These are phyloP conservation scores for Alternaria alternata DNA, from an alignment of 2,329 filamentous ascomycete species.

Conservation along the genomic window DNA sequence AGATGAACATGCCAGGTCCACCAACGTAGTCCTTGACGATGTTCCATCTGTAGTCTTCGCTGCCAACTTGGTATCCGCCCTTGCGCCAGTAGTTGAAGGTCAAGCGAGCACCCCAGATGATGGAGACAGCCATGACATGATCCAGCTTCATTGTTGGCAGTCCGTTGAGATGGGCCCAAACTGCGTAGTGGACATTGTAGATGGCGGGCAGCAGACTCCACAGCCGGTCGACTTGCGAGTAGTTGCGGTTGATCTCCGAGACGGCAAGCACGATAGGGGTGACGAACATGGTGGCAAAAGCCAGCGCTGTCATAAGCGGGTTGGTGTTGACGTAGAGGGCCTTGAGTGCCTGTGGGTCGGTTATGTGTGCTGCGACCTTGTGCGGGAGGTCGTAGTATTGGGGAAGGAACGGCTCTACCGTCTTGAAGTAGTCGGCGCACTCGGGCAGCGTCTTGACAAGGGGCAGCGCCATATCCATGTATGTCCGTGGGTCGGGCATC, in stretches of 20 bases:
- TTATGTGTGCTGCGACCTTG: slow-evolving; percentile 63
- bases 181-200: slow-evolving; percentile 82
- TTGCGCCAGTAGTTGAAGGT: slow-evolving; percentile 98
- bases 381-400: slow-evolving; percentile 59
- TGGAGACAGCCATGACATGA: slow-evolving; percentile 72
- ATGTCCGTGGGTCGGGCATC: slow-evolving; percentile 55
- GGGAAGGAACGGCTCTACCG: slow-evolving; percentile 80
- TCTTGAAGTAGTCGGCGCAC: slow-evolving; percentile 77
- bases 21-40: slow-evolving; percentile 74
- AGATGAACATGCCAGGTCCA: slow-evolving; percentile 74
- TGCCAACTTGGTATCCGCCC: slow-evolving; percentile 87
- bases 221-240: slow-evolving; percentile 92
- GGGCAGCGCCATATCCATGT: slow-evolving; percentile 65
- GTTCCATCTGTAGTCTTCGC: slow-evolving; percentile 94
- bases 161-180: slow-evolving; percentile 81
- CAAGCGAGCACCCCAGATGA: slow-evolving; percentile 86
- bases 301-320: slow-evolving; percentile 78
- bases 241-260: slow-evolving; percentile 90
- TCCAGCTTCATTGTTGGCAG: slow-evolving; percentile 76
- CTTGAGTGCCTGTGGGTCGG: slow-evolving; percentile 68
- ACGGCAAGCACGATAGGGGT: slow-evolving; percentile 74
- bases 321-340: slow-evolving; percentile 85
- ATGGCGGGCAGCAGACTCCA: slow-evolving; percentile 91
- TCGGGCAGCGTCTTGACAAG: slow-evolving; percentile 74
- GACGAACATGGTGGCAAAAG: slow-evolving; percentile 73